Base-by-base conservation (phyloP, 1,139 yeast species). In the Yamadazyma sp. region DNA sequence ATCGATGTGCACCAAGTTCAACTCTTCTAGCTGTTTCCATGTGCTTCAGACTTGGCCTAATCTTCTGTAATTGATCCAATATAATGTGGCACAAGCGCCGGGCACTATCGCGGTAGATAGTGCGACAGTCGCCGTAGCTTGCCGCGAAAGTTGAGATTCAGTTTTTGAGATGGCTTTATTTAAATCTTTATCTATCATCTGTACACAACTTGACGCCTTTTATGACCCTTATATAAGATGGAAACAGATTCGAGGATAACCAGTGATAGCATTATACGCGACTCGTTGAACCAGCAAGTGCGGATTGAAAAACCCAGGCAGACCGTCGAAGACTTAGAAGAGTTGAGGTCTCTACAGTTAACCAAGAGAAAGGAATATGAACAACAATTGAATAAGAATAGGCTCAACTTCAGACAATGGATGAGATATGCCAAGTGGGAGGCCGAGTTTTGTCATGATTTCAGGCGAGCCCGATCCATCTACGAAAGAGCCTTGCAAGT, bases 401-500 rank as follows among this genome's bases (percentile, higher is more conserved):
- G 95, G 44, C 74, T 84, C 29, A 89, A 89, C 53, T 74, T 77
- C 52, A 85, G 89, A 3, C 96, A 91, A 56, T 92, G 98, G 98
- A 73, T 88, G 58, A 70, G 97, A 39, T 92, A 92, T 59, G 98
- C 97, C 1, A 79, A 76, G 45, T 88, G 92, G 80, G 98, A 92
- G 58, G 61, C 81, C 11, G 86, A 84, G 5, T 91, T 87, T 40
- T 70, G 69, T 53, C 83, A 80, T 43, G 96, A 92, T 55, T 73
- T 77, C 51, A 69, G 73, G 8, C 61, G 86, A 24, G 96, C 95
- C 0, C 66, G 98, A 41, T 87, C 96, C 0, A 73, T 92, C 10
- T 87, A 84, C 62, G 98, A 92, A 60, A 70, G 98, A 38, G 96
- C 96, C 0, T 58, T 92, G 29, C 86, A 81, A 42, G 89, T 87